phyloP scores from a whole-genome alignment of 495 filamentous ascomycete genomes.

The Lentithecium fluviatile region DNA sequence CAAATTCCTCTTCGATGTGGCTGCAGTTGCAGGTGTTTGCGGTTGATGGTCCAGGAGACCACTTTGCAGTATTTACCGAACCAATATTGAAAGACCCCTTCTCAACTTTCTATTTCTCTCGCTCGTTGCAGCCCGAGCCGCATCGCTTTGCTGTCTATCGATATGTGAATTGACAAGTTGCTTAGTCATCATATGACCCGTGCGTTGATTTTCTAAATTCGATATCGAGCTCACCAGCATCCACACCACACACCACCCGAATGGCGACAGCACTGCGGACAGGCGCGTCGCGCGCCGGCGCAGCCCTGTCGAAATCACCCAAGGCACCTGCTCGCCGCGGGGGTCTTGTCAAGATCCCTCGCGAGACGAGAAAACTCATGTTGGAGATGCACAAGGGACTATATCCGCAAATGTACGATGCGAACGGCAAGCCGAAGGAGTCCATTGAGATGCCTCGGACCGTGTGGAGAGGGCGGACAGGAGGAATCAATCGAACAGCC shows the following conservation, averaged over 20 bases:
- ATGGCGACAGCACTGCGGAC: constrained; percentile 25
- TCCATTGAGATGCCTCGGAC: background rate
- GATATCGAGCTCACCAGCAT: too few species aligned
- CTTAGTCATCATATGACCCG: background rate
- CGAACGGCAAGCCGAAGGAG: background rate
- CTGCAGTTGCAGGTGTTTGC: too few species aligned
- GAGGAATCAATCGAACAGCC: background rate
- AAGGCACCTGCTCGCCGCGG: background rate
- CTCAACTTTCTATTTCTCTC: background rate
- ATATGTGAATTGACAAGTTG: too few species aligned
- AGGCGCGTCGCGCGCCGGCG: constrained; percentile 21
- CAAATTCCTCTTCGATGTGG: background rate
- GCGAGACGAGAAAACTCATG: background rate
- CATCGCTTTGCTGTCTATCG: too few species aligned
- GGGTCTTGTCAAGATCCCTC: background rate
- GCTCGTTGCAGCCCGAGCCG: too few species aligned
- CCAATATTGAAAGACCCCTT: background rate
- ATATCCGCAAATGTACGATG: constrained; percentile 12
- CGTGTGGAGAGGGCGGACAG: background rate
- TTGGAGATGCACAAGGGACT: constrained; percentile 7
- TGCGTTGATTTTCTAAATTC: too few species aligned
- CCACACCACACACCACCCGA: background rate
- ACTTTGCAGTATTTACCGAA: too few species aligned
- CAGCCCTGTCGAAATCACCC: constrained; percentile 16
- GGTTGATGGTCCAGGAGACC: too few species aligned